Evolutionary conservation across 2,329 filamentous ascomycete species (phyloP), one percentile per base, ranked within the genome.

Genomic region (Colletotrichum destructivum): DNA sequence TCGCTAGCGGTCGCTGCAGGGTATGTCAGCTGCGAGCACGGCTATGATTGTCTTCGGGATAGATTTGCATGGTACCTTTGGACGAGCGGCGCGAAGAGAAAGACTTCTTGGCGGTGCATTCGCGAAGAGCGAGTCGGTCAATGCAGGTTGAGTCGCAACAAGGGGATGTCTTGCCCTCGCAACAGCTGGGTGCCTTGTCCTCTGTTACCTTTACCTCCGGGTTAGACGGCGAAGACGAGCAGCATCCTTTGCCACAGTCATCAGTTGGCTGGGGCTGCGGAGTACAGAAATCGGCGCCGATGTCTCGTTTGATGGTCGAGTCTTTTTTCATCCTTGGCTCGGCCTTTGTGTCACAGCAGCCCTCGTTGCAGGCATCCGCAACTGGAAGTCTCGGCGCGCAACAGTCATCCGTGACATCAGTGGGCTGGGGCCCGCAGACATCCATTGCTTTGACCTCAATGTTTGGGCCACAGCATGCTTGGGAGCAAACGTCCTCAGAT

Each of bases 81-180:
- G 13, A 21, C 12, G 40, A 31, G 2, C 15, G 16, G 1, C 6
- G 26, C 35, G 76, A 67, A 38, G 70, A 73, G 9, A 73, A 69
- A 38, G 26, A 64, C 15, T 65, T 60, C 44, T 75, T 73, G 62
- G 66, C 68, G 16, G 77, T 67, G 73, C 83, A 86, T 69, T 82
- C 84, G 3, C 82, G 82, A 31, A 85, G 69, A 7, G 85, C 85
- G 8, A 87, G 73, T 26, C 83, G 82, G 56, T 84, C 82, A 62
- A 87, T 78, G 73, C 84, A 86, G 44, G 82, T 79, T 11, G 73
- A 71, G 69, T 85, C 81, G 70, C 84, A 86, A 76, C 84, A 86
- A 4, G 84, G 83, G 4, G 74, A 72, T 0, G 68, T 4, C 71
- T 84, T 85, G 18, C 78, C 82, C 49, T 81, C 78, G 74, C 86